These are phyloP conservation scores for Mucor plumbeus DNA, from an alignment of 371 early-diverging fungal species.

Conservation along the genomic window DNA sequence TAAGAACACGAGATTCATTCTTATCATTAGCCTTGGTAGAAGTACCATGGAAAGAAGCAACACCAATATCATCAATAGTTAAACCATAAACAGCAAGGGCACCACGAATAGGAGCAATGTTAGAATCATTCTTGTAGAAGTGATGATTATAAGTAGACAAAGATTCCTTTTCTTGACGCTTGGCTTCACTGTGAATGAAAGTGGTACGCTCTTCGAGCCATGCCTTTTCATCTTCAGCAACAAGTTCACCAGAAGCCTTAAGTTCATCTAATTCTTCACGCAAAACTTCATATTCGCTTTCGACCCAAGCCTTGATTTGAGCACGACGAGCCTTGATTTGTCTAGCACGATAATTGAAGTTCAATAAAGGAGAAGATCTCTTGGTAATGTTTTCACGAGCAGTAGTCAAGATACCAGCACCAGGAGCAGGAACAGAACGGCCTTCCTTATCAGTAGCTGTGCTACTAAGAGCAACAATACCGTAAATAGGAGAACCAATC, in stretches of 20 bases:
- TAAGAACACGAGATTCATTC: conserved; percentile 92
- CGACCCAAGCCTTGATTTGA: conserved; percentile 88
- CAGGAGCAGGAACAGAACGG: conserved; percentile 95
- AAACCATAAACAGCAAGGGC: conserved; percentile 91
- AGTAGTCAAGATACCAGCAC: conserved; percentile 94
- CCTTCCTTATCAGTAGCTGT: conserved; percentile 98
- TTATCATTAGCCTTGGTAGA: conserved; percentile 96
- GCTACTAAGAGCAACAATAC: conserved; percentile 90
- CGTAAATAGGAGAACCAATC: conserved; percentile 96
- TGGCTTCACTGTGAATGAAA: conserved; percentile 85
- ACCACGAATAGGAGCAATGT: conserved; percentile 92
- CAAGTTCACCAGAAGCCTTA: conserved; percentile 66
- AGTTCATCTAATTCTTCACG: conserved; percentile 77
- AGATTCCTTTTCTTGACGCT: conserved; percentile 86
- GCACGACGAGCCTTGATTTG: conserved; percentile 83
- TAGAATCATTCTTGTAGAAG: conserved; percentile 84
- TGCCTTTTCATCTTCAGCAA: conserved; percentile 62
- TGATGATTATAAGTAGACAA: conserved; percentile 84
- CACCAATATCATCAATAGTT: conserved; percentile 92
- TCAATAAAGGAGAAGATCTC: conserved; percentile 79
- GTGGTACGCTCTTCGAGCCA: conserved; percentile 82
- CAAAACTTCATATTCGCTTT: conserved; percentile 78
- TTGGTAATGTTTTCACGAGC: conserved; percentile 80
- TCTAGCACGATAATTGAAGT: conserved; percentile 89
- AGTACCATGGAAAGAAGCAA: conserved; percentile 98